Conservation (phyloP, 2,329 filamentous ascomycete genomes). For the Fusarium sp. region DNA sequence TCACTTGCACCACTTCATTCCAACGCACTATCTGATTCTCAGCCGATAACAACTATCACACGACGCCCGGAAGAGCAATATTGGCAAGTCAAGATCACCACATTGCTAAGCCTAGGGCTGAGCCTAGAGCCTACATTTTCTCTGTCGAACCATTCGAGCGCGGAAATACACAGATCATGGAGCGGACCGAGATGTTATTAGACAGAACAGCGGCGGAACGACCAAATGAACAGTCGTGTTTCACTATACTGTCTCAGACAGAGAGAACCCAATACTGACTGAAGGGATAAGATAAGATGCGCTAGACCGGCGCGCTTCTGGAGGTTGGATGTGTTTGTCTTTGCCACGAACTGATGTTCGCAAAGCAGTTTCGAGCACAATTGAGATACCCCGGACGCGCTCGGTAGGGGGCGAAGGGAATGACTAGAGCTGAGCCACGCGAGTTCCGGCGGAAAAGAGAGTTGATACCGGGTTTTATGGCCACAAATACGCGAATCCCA, state of each 20-base stretch:
- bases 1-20: constrained; percentile 12
- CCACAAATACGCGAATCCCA: neutral
- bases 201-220: constrained; percentile 9
- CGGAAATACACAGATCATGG: constrained; percentile 13
- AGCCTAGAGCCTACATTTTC: neutral
- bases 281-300: constrained; percentile 9
- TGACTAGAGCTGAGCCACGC: neutral
- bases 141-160: neutral
- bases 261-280: constrained; percentile 3
- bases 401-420: neutral
- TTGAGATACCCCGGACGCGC: neutral
- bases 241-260: constrained; percentile 18
- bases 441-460: too few relatives aligned
- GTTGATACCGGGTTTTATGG: neutral
- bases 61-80: constrained; percentile 1
- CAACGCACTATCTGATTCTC: constrained; percentile 6
- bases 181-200: constrained; percentile 12
- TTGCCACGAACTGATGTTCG: neutral
- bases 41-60: constrained; percentile 3
- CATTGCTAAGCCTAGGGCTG: neutral
- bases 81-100: constrained; percentile 12
- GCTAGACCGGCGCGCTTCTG: neutral
- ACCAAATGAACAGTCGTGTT: constrained; percentile 1
- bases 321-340: neutral
- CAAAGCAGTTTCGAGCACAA: neutral